Evolutionary conservation across 768 basidiomycete species (phyloP), one percentile per base, ranked within the genome.

Genomic region (Suillus subluteus): DNA sequence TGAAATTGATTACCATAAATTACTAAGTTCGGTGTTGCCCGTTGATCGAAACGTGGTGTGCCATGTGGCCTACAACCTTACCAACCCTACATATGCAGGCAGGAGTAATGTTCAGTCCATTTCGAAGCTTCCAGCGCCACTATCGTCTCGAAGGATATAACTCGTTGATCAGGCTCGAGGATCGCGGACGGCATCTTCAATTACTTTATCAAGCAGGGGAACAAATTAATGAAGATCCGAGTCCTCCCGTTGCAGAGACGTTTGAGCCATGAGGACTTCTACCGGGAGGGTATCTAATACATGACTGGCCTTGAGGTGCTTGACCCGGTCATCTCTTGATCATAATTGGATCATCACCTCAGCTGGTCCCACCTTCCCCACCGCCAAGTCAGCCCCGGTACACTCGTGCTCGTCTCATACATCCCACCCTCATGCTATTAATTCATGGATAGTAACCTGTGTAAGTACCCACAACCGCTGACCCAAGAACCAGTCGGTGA

Each of bases 11-110:
- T 55, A 32, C 52, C 15, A 52, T 13, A 30, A 26, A 52, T 52
- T 52, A 52, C 50, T 23, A 55, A 55, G 30, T 55, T 55, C 54
- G 54, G 54, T 55, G 30, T 55, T 55, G 54, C 9, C 54, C 54
- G 54, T 21, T 50, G 46, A 46, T 46, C 18, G 6, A 18, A 43
- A 44, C 43, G 21, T 41, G 40, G 40, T 13, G 9, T 38, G 26
- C 26, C 26, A 26, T 26, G 26, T 26, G 26, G 26, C 26, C 12
- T 38, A 38, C 35, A 37, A 37, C 35, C 26, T 26, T 26, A 26
- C 26, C 26, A 26, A 26, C 26, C 26, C 26, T 26, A 26, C 26
- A 26, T 26, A 26, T 26, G 26, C 26, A 26, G 26, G 35, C 35
- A 8, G 35, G 41, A 41, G 15, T 16, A 41, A 41, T 48, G 26